Evolutionary conservation across 352 stramenopile genomes (phyloP).

Genomic region (Pythium apleroticum): DNA sequence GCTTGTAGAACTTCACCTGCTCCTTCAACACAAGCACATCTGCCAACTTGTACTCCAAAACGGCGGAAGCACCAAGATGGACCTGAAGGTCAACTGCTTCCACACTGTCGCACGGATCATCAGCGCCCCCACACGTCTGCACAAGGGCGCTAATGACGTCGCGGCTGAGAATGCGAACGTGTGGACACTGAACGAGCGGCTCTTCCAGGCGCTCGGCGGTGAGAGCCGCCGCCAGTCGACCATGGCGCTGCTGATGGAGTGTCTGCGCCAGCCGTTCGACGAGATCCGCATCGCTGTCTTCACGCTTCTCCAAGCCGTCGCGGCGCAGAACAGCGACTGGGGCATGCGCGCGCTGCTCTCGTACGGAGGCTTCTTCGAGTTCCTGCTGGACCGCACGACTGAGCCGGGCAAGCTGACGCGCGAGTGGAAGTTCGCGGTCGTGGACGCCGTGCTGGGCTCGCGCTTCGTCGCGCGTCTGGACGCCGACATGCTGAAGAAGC

Average conservation of each 20-base stretch:
- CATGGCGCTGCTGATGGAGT: constrained; percentile 69
- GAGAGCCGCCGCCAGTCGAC: constrained; percentile 54
- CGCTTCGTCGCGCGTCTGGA: constrained; percentile 62
- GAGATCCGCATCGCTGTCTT: constrained; percentile 78
- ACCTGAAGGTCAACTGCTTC: constrained; percentile 76
- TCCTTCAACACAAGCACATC: constrained; percentile 70
- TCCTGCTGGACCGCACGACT: constrained; percentile 75
- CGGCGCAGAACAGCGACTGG: constrained; percentile 79
- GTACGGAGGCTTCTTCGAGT: constrained; percentile 86
- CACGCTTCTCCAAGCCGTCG: constrained; percentile 73
- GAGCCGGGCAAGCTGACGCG: constrained; percentile 82
- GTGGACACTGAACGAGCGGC: constrained; percentile 61
- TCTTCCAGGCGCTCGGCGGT: constrained; percentile 64
- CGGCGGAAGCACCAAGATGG: constrained; percentile 60
- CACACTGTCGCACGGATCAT: constrained; percentile 67
- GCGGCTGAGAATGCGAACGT: constrained; percentile 56
- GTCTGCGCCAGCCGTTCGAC: constrained; percentile 83
- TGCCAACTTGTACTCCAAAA: constrained; percentile 61
- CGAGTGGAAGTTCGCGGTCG: constrained; percentile 88
- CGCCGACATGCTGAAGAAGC: constrained; percentile 47
- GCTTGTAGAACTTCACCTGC: constrained; percentile 60
- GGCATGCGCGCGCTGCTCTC: constrained; percentile 59
- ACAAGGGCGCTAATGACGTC: constrained; percentile 32
- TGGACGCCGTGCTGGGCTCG: constrained; percentile 76
- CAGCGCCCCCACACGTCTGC: constrained; percentile 44